A percentile compares a stretch with the other conserved stretches of the same genome.
Evolutionary conservation across 768 basidiomycete species (phyloP).

Genomic region (Phylloporus arenicola): DNA sequence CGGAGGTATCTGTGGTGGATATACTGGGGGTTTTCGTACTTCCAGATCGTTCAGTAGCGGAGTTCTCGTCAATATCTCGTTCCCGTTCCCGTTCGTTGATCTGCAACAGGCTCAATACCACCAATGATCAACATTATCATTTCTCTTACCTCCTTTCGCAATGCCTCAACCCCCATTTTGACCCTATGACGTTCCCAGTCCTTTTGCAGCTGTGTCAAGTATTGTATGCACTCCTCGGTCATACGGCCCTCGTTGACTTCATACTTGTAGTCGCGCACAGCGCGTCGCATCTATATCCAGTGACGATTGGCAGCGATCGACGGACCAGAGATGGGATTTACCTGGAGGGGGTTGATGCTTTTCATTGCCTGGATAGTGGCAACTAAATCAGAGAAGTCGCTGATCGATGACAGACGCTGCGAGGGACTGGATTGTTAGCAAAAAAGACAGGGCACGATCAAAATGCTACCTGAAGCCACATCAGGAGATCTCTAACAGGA

Average conservation of each 20-base stretch:
- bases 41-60: constrained; percentile 38
- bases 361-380: constrained; percentile 86
- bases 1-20: constrained; percentile 32
- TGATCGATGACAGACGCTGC: constrained; percentile 81
- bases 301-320: neutral
- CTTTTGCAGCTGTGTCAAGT: constrained; percentile 90
- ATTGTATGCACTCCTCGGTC: constrained; percentile 94
- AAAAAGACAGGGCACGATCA: neutral
- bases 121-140: neutral
- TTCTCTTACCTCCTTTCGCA: constrained; percentile 68
- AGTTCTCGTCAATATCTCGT: constrained; percentile 26
- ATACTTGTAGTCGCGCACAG: constrained; percentile 88
- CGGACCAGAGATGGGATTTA: constrained; percentile 22
- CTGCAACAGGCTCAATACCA: constrained; percentile 31
- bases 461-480: constrained; percentile 70
- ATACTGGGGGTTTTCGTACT: constrained; percentile 26
- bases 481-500: constrained; percentile 76
- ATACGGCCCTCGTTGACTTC: constrained; percentile 90
- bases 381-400: constrained; percentile 82
- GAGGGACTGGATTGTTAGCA: neutral
- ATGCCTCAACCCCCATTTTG: constrained; percentile 77
- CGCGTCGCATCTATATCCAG: constrained; percentile 72
- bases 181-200: constrained; percentile 95
- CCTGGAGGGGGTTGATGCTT: constrained; percentile 88
- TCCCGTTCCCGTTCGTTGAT: constrained; percentile 58